phyloP scores from a whole-genome alignment of 805 yeast genomes.

The Hanseniaspora pseudoguilliermondii region DNA sequence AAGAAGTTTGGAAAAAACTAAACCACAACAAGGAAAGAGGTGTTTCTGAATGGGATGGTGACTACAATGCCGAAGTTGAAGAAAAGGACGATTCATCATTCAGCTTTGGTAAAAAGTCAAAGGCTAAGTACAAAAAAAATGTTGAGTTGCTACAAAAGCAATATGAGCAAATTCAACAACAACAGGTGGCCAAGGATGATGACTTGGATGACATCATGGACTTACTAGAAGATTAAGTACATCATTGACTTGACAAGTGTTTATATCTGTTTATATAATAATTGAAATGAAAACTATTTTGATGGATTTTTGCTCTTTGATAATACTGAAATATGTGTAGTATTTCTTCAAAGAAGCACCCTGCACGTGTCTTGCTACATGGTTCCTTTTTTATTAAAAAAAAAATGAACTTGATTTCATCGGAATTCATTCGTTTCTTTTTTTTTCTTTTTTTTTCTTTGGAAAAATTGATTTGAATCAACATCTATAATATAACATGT shows the following conservation, averaged over 20 bases:
- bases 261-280: neutral
- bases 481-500: too few species aligned
- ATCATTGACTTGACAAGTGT: neutral
- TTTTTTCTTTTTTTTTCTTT: neutral
- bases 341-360: too few species aligned
- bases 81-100: constrained; percentile 33
- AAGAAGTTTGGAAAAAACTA: constrained; percentile 3
- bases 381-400: too few species aligned
- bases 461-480: too few species aligned
- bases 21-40: constrained; percentile 10
- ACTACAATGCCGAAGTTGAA: constrained; percentile 26
- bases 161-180: constrained; percentile 22
- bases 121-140: constrained; percentile 44
- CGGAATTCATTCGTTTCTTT: too few species aligned
- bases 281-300: neutral
- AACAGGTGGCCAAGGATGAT: constrained; percentile 33
- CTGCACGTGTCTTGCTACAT: too few species aligned
- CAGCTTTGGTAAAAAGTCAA: constrained; percentile 74
- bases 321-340: neutral
- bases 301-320: neutral
- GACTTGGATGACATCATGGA: constrained; percentile 58
- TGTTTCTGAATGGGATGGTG: constrained; percentile 15
- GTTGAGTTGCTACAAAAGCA: constrained; percentile 41
- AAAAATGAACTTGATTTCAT: too few species aligned
- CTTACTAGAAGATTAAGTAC: constrained; percentile 41